Conservation (phyloP, 495 filamentous ascomycete species). For the Lasiosphaeria hispida region DNA sequence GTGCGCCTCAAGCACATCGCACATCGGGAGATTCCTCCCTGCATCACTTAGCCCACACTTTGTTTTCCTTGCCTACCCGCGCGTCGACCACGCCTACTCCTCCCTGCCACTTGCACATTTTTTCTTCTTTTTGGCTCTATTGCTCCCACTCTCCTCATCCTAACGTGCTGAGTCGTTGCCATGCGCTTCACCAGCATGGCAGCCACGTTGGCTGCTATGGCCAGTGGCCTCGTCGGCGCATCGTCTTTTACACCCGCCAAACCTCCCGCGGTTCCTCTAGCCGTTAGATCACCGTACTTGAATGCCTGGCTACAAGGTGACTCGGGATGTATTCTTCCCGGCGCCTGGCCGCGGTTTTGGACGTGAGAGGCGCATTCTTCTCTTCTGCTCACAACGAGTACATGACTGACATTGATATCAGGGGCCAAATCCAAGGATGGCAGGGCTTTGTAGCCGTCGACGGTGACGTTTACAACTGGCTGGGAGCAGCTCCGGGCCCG, state of each 20-base stretch:
- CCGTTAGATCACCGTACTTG: constrained; percentile 28
- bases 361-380: constrained; percentile 20
- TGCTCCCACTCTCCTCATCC: background rate
- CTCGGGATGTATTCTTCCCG: constrained; percentile 23
- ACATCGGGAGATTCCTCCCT: too few relatives aligned
- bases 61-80: background rate
- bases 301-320: constrained; percentile 33
- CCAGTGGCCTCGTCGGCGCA: constrained; percentile 9
- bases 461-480: constrained; percentile 57
- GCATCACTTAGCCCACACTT: background rate
- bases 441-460: constrained; percentile 62
- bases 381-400: background rate
- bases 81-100: background rate
- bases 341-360: constrained; percentile 29
- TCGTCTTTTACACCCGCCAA: background rate
- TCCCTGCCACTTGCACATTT: background rate
- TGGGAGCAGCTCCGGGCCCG: constrained; percentile 59
- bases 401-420: constrained; percentile 46
- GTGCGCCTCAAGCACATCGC: too few relatives aligned
- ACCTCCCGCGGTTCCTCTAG: constrained; percentile 9
- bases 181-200: background rate
- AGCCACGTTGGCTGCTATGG: background rate
- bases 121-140: background rate
- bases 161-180: too few relatives aligned
- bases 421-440: constrained; percentile 74